phyloP scores from a whole-genome alignment of 2,329 filamentous ascomycete species.

The Clarireedia paspali region DNA sequence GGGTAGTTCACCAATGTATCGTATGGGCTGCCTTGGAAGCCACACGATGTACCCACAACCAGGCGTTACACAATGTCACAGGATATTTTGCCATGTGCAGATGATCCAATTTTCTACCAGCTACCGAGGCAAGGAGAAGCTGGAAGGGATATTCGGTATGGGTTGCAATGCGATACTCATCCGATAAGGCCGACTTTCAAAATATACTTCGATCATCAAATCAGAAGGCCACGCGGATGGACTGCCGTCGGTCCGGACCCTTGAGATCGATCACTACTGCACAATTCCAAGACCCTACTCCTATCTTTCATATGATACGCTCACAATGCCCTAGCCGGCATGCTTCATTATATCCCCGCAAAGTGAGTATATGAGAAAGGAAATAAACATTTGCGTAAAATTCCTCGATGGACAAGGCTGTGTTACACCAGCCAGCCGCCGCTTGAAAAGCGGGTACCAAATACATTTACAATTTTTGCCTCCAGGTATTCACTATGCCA shows the following conservation, averaged over 20 bases:
- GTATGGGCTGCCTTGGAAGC: not conserved
- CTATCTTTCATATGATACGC: too few species aligned
- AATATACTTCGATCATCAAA: constrained; percentile 1
- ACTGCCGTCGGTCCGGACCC: not conserved
- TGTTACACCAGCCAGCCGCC: constrained; percentile 5
- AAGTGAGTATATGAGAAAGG: not conserved
- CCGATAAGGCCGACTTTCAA: not conserved
- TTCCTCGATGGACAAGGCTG: not conserved
- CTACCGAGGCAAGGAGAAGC: not conserved
- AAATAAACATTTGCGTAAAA: not conserved
- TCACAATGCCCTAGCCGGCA: too few species aligned
- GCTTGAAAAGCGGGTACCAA: not conserved
- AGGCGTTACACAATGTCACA: not conserved
- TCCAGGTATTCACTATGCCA: constrained; percentile 1
- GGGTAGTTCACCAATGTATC: not conserved
- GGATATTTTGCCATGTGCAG: not conserved
- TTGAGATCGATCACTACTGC: not conserved
- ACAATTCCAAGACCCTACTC: not conserved
- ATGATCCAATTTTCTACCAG: not conserved
- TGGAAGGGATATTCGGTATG: not conserved
- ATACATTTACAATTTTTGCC: not conserved
- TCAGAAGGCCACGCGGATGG: not conserved
- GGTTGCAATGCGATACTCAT: not conserved
- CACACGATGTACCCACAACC: not conserved
- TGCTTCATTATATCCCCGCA: too few species aligned